These are phyloP conservation scores for Diplodia intermedia DNA, from an alignment of 2,329 filamentous ascomycete species.

Conservation along the genomic window DNA sequence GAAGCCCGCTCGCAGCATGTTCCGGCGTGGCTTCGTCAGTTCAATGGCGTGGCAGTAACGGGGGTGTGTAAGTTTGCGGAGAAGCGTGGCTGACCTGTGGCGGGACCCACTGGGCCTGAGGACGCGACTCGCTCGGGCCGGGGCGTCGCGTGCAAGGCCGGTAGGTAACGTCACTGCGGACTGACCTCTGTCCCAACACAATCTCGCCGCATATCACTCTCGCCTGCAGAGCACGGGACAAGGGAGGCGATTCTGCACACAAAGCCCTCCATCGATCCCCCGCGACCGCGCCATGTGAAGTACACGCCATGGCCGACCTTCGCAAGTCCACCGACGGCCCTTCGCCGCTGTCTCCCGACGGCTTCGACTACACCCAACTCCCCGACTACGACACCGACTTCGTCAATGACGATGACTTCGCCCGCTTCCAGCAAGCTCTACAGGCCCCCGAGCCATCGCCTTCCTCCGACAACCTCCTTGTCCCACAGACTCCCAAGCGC, in stretches of 20 bases:
- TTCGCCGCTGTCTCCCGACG: conserved; percentile 67
- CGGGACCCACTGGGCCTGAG: no score
- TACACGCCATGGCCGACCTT: conserved; percentile 51
- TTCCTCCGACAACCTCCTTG: conserved; percentile 62
- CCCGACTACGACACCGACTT: conserved; percentile 86
- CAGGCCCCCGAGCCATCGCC: conserved; percentile 76
- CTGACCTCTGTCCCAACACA: neutral
- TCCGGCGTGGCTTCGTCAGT: neutral
- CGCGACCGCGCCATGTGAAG: conserved; percentile 24
- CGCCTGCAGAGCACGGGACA: conserved; percentile 10
- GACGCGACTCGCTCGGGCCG: neutral
- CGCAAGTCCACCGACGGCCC: conserved; percentile 58
- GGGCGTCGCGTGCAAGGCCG: neutral
- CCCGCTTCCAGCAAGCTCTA: conserved; percentile 80
- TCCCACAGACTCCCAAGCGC: conserved; percentile 52
- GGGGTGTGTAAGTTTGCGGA: neutral
- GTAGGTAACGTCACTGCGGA: conserved; percentile 9
- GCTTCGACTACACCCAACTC: conserved; percentile 72
- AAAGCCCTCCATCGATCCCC: conserved; percentile 6
- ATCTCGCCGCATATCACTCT: neutral
- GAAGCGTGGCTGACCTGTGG: neutral
- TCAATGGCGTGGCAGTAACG: neutral
- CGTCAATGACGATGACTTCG: conserved; percentile 72
- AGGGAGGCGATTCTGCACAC: conserved; percentile 19
- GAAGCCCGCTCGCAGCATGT: conserved; percentile 16